Percentiles rank a stretch among this genome's conserved stretches.
phyloP scores from a whole-genome alignment of 1,139 yeast genomes.

The Hemisphaericaspora xylanilytica region DNA sequence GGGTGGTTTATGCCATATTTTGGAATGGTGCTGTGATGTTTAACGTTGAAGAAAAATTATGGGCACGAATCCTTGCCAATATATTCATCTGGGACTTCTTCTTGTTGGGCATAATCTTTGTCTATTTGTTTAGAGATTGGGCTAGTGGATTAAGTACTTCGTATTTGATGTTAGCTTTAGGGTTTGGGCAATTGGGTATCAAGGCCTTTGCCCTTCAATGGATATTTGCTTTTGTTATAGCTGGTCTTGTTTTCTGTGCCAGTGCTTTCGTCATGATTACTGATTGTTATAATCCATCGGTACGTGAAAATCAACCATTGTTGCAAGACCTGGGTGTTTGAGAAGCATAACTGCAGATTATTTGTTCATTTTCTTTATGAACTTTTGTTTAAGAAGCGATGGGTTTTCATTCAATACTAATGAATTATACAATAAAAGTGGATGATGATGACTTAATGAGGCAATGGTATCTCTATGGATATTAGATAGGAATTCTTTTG shows the following conservation, averaged over 20 bases:
- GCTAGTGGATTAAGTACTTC: slow-evolving; percentile 61
- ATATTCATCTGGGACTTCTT: slow-evolving; percentile 76
- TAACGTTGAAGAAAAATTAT: slow-evolving; percentile 48
- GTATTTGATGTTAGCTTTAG: slow-evolving; percentile 61
- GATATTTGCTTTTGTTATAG: slow-evolving; percentile 73
- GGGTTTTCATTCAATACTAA: slow-evolving; percentile 58
- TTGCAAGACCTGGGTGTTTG: slow-evolving; percentile 13
- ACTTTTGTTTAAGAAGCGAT: slow-evolving; percentile 42
- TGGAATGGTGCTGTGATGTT: slow-evolving; percentile 82
- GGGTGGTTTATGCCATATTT: slow-evolving; percentile 70
- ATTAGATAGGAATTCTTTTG: slow-evolving; percentile 46
- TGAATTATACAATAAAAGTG: slow-evolving; percentile 63
- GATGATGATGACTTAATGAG: slow-evolving; percentile 67
- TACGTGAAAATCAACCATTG: slow-evolving; percentile 28
- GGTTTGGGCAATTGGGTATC: slow-evolving; percentile 64
- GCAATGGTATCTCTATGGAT: slow-evolving; percentile 75
- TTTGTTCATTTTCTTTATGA: slow-evolving; percentile 60
- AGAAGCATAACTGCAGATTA: too few species aligned
- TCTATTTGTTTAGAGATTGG: slow-evolving; percentile 67
- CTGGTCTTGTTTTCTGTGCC: slow-evolving; percentile 51
- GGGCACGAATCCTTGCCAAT: slow-evolving; percentile 70
- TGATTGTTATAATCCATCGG: slow-evolving; percentile 17
- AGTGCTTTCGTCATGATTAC: slow-evolving; percentile 43
- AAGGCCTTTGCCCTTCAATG: slow-evolving; percentile 77
- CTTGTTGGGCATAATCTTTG: slow-evolving; percentile 57